These are phyloP conservation scores for Podospora anserina DNA, from an alignment of 495 filamentous ascomycete species.

Conservation along the genomic window DNA sequence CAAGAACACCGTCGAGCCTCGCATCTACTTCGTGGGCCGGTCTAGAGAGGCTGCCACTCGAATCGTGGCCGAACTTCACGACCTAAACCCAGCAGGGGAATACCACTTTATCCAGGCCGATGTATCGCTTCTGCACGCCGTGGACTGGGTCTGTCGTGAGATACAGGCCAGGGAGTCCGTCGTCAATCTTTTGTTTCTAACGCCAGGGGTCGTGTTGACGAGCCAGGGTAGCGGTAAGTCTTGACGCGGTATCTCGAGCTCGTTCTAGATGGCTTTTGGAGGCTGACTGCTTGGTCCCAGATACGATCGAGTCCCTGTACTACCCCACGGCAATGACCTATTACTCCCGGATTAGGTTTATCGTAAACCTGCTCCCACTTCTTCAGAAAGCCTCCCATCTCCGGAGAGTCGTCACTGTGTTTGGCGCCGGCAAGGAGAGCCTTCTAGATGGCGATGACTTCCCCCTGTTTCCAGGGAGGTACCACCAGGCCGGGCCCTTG, in stretches of 20 bases:
- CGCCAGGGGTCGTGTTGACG: conserved; percentile 41
- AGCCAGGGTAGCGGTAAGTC: conserved; percentile 20
- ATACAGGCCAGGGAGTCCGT: conserved; percentile 51
- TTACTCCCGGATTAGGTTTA: conserved; percentile 64
- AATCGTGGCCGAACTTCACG: conserved; percentile 44
- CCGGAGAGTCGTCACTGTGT: conserved; percentile 60
- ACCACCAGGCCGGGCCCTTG: not conserved
- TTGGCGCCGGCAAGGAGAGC: conserved; percentile 53
- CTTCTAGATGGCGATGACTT: conserved; percentile 49
- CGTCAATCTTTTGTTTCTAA: conserved; percentile 63
- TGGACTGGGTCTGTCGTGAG: conserved; percentile 58
- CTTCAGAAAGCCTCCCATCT: conserved; percentile 44
- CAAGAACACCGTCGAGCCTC: conserved; percentile 41
- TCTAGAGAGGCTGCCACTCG: conserved; percentile 44
- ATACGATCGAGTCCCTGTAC: conserved; percentile 59
- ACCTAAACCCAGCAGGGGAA: conserved; percentile 50
- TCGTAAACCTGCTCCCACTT: conserved; percentile 60
- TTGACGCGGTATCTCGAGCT: not conserved
- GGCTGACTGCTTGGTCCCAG: conserved; percentile 24
- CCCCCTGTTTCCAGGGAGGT: conserved; percentile 4
- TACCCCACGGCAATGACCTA: conserved; percentile 51
- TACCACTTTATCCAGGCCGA: conserved; percentile 57
- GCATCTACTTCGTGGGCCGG: conserved; percentile 46
- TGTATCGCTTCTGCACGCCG: conserved; percentile 53
- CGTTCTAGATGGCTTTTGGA: not conserved